Evolutionary conservation across 441 rosid genomes (phyloP).

Genomic region (Gossypium gossypioides): DNA sequence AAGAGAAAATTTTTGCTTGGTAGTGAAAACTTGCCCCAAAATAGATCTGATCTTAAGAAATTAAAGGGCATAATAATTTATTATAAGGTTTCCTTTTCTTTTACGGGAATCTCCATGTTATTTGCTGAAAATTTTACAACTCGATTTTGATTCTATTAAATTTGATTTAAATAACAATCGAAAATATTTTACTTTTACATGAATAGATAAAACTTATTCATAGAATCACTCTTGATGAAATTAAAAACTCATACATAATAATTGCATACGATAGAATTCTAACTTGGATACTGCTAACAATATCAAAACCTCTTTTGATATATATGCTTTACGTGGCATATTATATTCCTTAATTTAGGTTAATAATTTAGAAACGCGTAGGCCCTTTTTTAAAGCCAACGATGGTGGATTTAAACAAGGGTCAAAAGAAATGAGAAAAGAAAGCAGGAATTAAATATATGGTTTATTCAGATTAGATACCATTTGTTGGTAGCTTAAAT

Average conservation of each 20-base stretch:
- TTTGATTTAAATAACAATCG: rapidly evolving
- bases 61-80: not conserved
- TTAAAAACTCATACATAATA: too few species aligned
- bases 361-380: not conserved
- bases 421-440: not conserved
- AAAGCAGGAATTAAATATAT: not conserved
- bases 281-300: too few species aligned
- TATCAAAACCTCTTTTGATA: too few species aligned
- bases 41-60: not conserved
- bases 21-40: not conserved
- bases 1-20: not conserved
- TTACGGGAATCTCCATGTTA: not conserved
- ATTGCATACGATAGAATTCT: too few species aligned
- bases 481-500: not conserved
- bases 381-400: not conserved
- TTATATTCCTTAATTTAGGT: not conserved
- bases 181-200: too few species aligned
- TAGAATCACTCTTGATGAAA: too few species aligned
- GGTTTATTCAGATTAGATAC: not conserved
- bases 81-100: not conserved
- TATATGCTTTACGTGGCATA: too few species aligned
- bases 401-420: not conserved
- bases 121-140: not conserved
- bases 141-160: too few species aligned
- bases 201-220: too few species aligned